Conservation (phyloP, 108 stramenopile species). For the Licmophora abbreviata region DNA sequence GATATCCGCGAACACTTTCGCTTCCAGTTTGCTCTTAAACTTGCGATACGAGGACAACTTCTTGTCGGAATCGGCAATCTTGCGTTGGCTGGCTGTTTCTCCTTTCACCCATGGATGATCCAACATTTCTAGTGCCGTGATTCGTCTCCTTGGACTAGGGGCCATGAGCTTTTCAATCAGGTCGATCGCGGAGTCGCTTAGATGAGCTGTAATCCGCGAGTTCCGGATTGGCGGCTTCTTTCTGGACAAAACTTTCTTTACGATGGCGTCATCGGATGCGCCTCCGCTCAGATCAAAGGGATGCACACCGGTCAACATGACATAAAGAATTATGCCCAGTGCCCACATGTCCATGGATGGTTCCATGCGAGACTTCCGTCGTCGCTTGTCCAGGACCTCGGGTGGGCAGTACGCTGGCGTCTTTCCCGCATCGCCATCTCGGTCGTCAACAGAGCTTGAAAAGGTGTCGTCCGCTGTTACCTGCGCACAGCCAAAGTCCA, state of each 20-base stretch:
- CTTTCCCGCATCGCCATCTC: not conserved
- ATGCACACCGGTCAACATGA: conserved; percentile 87
- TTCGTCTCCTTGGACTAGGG: conserved; percentile 47
- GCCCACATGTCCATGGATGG: conserved; percentile 63
- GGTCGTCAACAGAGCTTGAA: not conserved
- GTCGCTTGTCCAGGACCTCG: conserved; percentile 32
- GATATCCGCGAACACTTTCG: conserved; percentile 40
- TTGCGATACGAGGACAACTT: conserved; percentile 28
- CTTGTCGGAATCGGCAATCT: conserved; percentile 62
- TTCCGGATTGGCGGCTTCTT: conserved; percentile 35
- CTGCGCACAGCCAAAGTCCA: conserved; percentile 48
- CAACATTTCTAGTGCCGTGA: conserved; percentile 76
- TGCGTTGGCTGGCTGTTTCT: conserved; percentile 57
- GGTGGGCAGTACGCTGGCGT: conserved; percentile 80
- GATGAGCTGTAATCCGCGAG: conserved; percentile 35
- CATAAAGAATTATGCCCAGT: conserved; percentile 83
- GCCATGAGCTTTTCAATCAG: conserved; percentile 66
- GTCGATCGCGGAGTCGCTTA: conserved; percentile 56
- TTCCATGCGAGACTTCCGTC: not conserved
- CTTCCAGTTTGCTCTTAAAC: conserved; percentile 39
- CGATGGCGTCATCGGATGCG: conserved; percentile 67
- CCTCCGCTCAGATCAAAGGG: conserved; percentile 80
- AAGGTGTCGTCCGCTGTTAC: conserved; percentile 7
- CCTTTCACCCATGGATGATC: conserved; percentile 88
- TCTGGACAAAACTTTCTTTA: conserved; percentile 30